Conservation (phyloP, 169 alveolate species). For the Plasmodium gaboni region DNA sequence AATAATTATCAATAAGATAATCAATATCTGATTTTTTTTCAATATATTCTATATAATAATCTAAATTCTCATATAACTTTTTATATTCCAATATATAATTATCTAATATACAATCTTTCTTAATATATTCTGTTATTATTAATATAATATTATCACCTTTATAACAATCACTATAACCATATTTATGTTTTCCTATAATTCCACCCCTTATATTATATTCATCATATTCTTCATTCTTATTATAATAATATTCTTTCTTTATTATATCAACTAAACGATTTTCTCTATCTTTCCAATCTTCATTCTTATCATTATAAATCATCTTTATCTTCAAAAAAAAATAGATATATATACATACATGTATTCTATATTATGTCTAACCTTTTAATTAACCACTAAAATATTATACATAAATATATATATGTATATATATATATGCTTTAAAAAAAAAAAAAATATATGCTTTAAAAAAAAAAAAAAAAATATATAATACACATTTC, state of each 20-base stretch:
- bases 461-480: no score
- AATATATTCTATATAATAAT: conserved; percentile 18
- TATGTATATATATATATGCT: no score
- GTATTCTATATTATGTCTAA: no score
- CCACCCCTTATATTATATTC: conserved; percentile 27
- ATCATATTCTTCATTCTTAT: conserved; percentile 1
- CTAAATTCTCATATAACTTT: conserved; percentile 51
- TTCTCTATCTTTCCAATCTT: conserved; percentile 50
- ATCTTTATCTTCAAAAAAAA: no score
- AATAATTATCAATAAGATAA: conserved; percentile 13
- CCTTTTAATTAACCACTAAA: no score
- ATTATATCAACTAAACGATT: conserved; percentile 47
- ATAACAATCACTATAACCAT: conserved; percentile 5
- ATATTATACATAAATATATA: no score
- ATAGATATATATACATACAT: no score
- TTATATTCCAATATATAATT: conserved; percentile 37
- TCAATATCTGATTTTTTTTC: conserved; percentile 45
- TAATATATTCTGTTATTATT: conserved; percentile 53
- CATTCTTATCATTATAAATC: no score
- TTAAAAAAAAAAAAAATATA: no score
- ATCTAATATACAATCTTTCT: conserved; percentile 56
- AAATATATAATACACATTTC: no score
- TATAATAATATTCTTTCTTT: conserved; percentile 46
- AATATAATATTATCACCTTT: conserved; percentile 49
- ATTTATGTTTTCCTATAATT: conserved; percentile 29